These are phyloP conservation scores for Pleomassaria siparia DNA, from an alignment of 2,329 filamentous ascomycete genomes.

Conservation along the genomic window DNA sequence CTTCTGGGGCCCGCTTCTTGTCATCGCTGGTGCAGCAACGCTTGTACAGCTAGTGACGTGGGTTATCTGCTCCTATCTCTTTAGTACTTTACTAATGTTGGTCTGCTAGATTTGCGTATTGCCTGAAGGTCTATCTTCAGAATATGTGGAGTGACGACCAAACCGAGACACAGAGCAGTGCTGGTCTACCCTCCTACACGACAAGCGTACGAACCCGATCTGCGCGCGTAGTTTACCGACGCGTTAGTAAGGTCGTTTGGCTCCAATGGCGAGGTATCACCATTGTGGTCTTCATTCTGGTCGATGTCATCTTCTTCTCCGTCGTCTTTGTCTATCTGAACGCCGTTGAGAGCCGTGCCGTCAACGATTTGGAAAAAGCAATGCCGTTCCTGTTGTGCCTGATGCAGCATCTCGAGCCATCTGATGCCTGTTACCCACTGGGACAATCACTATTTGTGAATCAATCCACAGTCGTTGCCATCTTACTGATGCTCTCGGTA, in stretches of 20 bases:
- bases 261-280: slow-evolving; percentile 93
- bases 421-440: slow-evolving; percentile 64
- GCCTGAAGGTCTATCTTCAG: slow-evolving; percentile 89
- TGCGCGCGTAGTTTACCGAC: slow-evolving; percentile 82
- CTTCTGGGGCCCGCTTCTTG: slow-evolving; percentile 87
- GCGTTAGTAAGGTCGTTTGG: slow-evolving; percentile 81
- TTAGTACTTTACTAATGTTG: slow-evolving; percentile 14
- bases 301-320: slow-evolving; percentile 91
- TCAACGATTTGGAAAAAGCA: slow-evolving; percentile 59
- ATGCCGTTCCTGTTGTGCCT: slow-evolving; percentile 74
- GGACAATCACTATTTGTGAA: slow-evolving; percentile 68
- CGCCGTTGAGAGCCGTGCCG: slow-evolving; percentile 57
- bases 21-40: slow-evolving; percentile 73
- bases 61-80: slow-evolving; percentile 32
- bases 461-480: slow-evolving; percentile 75
- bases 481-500: slow-evolving; percentile 80
- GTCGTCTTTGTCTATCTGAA: slow-evolving; percentile 86
- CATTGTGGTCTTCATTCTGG: slow-evolving; percentile 85
- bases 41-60: slow-evolving; percentile 84
- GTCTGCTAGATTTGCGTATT: slow-evolving; percentile 64
- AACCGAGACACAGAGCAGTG: slow-evolving; percentile 64
- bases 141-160: slow-evolving; percentile 73
- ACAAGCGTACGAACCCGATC: slow-evolving; percentile 77
- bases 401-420: slow-evolving; percentile 58
- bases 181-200: slow-evolving; percentile 66